Evolutionary conservation across 441 rosid genomes (phyloP), one percentile per base, ranked within the genome.

Genomic region (Viola pubescens): DNA sequence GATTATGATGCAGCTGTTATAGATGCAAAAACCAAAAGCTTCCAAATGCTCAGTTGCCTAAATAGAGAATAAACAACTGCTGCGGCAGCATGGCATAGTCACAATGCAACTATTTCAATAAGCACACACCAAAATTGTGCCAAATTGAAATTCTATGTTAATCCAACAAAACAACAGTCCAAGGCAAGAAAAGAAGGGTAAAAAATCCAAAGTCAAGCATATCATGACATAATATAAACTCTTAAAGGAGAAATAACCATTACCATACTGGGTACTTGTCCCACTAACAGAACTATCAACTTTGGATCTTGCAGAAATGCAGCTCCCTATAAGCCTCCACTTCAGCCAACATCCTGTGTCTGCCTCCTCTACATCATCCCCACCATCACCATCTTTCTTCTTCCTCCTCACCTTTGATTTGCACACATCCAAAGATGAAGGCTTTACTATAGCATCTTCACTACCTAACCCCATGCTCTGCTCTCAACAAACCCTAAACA

Each of bases 301-400:
- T 73, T 92, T 89, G 81, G 98, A 76, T 77, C 90, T 86, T 59
- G 98, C 83, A 83, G 94, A 76, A 73, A 82, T 81, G 81, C 96
- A 86, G 82, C 90, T 79, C 46, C 87, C 78, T 48, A 86, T 76
- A 68, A 86, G 79, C 81, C 89, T 74, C 58, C 82, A 78, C 80
- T 76, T 87, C 70, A 79, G 55, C 98, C 98, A 92, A 60, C 94
- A 92, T 34, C 98, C 89, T 44, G 73, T 75, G 40, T 66, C 76
- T 58, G 70, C 79, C 56, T 52, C 73, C 58, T 53, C 77, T 37
- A 69, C 62, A 49, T 39, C 70, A 53, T 67, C 77, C 48, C 58
- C 79, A 41, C 58, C 70, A 26, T 51, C 72, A 52, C 59, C 70
- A 66, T 74, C 79, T 61, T 74, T 77, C 81, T 74, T 80, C 77